phyloP scores from a whole-genome alignment of 805 yeast genomes.

The Candida patagonica region DNA sequence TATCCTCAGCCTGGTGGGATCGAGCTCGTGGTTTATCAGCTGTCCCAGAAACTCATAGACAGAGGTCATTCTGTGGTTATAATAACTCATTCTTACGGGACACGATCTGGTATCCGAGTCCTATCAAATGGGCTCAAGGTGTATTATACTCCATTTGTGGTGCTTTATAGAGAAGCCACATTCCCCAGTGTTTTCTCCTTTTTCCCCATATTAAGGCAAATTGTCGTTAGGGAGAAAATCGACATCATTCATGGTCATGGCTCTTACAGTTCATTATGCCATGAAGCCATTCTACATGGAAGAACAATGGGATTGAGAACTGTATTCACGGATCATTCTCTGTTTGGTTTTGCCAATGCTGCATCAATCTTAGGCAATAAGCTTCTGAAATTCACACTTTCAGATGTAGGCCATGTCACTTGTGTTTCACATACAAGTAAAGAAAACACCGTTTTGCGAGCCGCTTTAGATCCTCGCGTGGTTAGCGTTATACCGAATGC shows the following conservation, averaged over 20 bases:
- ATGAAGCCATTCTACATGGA: constrained; percentile 87
- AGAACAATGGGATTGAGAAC: constrained; percentile 87
- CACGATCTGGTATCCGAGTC: constrained; percentile 71
- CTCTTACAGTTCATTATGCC: constrained; percentile 74
- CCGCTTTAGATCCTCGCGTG: constrained; percentile 62
- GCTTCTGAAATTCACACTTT: constrained; percentile 67
- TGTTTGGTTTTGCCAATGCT: constrained; percentile 87
- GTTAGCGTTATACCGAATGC: constrained; percentile 97
- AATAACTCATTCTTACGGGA: constrained; percentile 81
- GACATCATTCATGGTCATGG: constrained; percentile 96
- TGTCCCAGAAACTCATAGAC: constrained; percentile 66
- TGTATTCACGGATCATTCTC: constrained; percentile 90
- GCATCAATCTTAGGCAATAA: constrained; percentile 82
- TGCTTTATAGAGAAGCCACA: constrained; percentile 73
- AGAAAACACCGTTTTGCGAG: constrained; percentile 87
- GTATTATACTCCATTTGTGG: constrained; percentile 77
- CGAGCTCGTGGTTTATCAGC: constrained; percentile 87
- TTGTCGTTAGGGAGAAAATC: constrained; percentile 74
- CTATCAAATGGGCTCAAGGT: constrained; percentile 88
- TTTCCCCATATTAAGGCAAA: constrained; percentile 78
- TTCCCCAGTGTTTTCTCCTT: constrained; percentile 85
- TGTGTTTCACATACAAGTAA: constrained; percentile 95
- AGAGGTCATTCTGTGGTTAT: constrained; percentile 80
- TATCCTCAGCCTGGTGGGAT: constrained; percentile 99
- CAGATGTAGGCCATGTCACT: constrained; percentile 87